These are phyloP conservation scores for Gymnopilus junonius DNA, from an alignment of 768 basidiomycete species.

Conservation along the genomic window DNA sequence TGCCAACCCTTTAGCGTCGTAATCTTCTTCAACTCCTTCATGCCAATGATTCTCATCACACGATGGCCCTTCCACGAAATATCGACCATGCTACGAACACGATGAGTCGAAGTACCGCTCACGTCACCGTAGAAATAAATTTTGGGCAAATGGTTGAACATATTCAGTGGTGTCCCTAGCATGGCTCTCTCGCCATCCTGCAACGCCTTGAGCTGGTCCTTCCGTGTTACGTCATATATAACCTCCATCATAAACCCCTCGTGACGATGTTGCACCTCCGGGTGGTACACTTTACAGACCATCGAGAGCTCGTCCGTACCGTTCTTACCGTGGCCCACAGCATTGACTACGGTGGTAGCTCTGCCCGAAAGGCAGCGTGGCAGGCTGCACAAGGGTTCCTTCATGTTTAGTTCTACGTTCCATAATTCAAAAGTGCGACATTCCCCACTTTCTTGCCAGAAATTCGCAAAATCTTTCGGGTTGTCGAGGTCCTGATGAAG, in stretches of 20 bases:
- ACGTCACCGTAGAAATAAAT: constrained; percentile 10
- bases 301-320: too few species aligned
- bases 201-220: background rate
- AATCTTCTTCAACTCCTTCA: constrained; percentile 4
- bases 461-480: background rate
- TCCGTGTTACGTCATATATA: background rate
- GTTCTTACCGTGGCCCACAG: too few species aligned
- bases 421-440: background rate
- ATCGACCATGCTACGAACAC: constrained; percentile 13
- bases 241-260: constrained; percentile 9
- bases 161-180: background rate
- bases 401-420: background rate
- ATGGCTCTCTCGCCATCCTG: background rate
- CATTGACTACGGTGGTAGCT: too few species aligned
- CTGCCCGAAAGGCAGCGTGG: too few species aligned
- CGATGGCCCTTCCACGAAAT: constrained; percentile 2
- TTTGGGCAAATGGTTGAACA: constrained; percentile 8
- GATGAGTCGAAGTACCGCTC: background rate
- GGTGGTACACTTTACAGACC: too few species aligned
- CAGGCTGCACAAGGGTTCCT: too few species aligned
- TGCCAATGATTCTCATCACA: constrained; percentile 1
- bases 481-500: background rate
- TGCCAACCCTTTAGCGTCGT: background rate
- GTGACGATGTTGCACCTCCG: too few species aligned
- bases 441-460: background rate